phyloP scores from a whole-genome alignment of 257 asterid genomes.

The Solanum habrochaites region DNA sequence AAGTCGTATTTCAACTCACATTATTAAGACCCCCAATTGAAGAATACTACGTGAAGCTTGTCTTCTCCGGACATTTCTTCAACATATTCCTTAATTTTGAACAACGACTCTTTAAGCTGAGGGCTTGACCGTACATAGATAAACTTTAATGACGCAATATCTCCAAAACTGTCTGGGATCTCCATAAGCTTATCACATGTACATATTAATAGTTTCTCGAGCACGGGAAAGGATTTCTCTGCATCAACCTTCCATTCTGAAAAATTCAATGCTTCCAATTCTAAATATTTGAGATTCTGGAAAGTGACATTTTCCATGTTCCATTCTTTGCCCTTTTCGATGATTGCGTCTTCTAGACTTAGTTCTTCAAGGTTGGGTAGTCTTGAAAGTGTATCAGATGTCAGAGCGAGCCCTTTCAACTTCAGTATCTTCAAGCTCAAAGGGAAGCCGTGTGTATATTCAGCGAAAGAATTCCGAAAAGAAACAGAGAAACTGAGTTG shows the following conservation, averaged over 20 bases:
- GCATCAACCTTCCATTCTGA: not conserved
- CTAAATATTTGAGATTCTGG: not conserved
- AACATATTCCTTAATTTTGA: not conserved
- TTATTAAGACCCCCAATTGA: rapidly evolving
- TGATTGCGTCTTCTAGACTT: rapidly evolving
- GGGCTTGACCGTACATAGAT: rapidly evolving
- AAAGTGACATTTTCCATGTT: too few relatives aligned
- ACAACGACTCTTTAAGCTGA: not conserved
- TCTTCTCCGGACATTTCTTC: not conserved
- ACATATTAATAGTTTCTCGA: not conserved
- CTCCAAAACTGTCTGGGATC: not conserved
- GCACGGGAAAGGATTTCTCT: not conserved
- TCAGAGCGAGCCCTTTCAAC: rapidly evolving
- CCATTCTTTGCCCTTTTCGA: too few relatives aligned
- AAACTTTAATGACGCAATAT: not conserved
- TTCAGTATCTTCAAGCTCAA: too few relatives aligned
- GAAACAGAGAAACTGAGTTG: not conserved
- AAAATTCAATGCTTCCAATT: rapidly evolving
- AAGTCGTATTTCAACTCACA: not conserved
- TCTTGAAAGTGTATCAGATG: too few relatives aligned
- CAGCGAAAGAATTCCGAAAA: not conserved
- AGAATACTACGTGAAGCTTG: not conserved
- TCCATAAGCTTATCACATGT: rapidly evolving
- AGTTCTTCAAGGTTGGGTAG: too few relatives aligned
- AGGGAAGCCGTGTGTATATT: too few relatives aligned